phyloP scores from a whole-genome alignment of 805 yeast genomes.

The Starmerella floris region DNA sequence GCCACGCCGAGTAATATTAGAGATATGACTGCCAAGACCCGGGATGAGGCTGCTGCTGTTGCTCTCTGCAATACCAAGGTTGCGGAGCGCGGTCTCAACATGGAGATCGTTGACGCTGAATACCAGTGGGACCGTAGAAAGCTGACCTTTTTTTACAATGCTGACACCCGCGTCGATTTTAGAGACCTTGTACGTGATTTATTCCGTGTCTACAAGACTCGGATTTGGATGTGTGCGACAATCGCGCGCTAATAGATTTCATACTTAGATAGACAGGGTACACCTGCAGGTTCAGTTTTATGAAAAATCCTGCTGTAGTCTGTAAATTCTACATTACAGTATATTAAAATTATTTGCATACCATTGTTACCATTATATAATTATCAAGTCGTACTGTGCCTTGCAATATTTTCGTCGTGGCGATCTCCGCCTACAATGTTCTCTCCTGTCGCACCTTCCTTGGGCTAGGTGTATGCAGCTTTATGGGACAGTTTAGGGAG shows the following conservation, averaged over 20 bases:
- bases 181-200: constrained; percentile 64
- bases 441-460: too few species aligned
- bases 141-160: constrained; percentile 60
- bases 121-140: constrained; percentile 77
- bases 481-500: too few species aligned
- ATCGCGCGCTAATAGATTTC: constrained; percentile 8
- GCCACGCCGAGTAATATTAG: constrained; percentile 51
- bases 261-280: not conserved
- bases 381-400: too few species aligned
- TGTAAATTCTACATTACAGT: too few species aligned
- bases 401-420: too few species aligned
- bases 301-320: too few species aligned
- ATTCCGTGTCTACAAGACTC: constrained; percentile 60
- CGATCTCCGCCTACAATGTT: too few species aligned
- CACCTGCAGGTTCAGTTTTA: too few species aligned
- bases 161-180: constrained; percentile 57
- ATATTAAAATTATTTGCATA: too few species aligned
- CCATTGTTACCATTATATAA: too few species aligned
- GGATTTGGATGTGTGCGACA: constrained; percentile 80
- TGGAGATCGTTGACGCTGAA: constrained; percentile 65
- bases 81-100: constrained; percentile 34
- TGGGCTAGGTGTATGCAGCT: too few species aligned
- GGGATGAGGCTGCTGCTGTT: constrained; percentile 60
- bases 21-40: constrained; percentile 43
- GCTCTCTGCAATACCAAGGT: constrained; percentile 48